Evolutionary conservation across 805 yeast genomes (phyloP), one percentile per base, ranked within the genome.

Genomic region (Yamadazyma philogaea): DNA sequence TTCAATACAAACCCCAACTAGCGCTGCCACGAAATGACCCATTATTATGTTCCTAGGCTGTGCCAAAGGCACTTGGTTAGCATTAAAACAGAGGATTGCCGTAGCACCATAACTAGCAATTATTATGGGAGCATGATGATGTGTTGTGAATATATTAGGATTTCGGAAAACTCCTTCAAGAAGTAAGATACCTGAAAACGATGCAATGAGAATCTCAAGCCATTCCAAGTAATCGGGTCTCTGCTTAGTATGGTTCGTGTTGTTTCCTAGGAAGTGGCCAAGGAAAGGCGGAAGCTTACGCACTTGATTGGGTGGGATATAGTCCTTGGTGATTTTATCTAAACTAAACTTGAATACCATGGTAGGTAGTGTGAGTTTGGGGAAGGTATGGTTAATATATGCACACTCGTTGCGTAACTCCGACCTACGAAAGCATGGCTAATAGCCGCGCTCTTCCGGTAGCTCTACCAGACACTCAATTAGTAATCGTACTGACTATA

Each of bases 21-120:
- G 35, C 0, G 82, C 63, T 8, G 81, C 58, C 6, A 78, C 12
- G 43, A 81, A 70, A 39, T 81, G 82, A 4, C 87, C 87, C 33
- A 76, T 30, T 10, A 81, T 37, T 1, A 81, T 61, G 53, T 76
- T 78, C 36, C 87, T 58, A 0, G 88, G 87, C 60, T 82, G 87
- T 1, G 85, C 78, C 35, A 82, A 59, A 1, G 87, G 87, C 0
- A 75, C 74, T 16, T 57, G 69, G n/a, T 65, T 60, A 1, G 77
- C 74, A 53, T 81, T 81, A 59, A 75, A 82, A 32, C 77, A 61
- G 10, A 82, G 61, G 27, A 82, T 74, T 1, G 85, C 83, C 2
- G 81, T 64, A 0, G 88, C 88, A 0, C 82, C 87, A 49, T 77
- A 77, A 48, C 74, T 63, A 2, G 81, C 82, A 30, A 77, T 61